A percentile compares a stretch with the other conserved stretches of the same genome.
These are phyloP conservation scores for Vaccinium darrowii DNA, from an alignment of 148 eudicot species.

Conservation along the genomic window DNA sequence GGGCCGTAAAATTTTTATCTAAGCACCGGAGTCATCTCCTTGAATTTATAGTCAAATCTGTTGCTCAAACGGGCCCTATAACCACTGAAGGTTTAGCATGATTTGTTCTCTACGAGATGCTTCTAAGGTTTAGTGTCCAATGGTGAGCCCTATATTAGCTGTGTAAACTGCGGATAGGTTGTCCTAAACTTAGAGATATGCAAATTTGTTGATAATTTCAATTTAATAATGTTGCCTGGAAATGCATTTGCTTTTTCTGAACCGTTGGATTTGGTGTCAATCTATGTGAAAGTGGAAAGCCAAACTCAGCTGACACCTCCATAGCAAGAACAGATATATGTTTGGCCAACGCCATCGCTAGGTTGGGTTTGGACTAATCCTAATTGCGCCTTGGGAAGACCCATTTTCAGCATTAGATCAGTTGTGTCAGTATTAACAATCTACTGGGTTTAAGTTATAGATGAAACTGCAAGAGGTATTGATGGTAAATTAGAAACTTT, in stretches of 20 bases:
- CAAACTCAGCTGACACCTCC: background rate
- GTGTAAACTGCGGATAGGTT: background rate
- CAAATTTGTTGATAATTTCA: background rate
- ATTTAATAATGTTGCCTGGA: background rate
- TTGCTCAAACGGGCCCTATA: background rate
- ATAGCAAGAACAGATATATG: background rate
- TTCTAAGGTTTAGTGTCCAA: background rate
- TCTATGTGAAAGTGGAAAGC: background rate
- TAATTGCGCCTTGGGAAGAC: background rate
- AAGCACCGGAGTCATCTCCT: background rate
- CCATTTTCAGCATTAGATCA: background rate
- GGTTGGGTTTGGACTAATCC: background rate
- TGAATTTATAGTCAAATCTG: background rate
- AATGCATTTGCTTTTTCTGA: background rate
- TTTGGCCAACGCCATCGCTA: background rate
- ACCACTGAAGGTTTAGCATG: background rate
- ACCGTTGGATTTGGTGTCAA: background rate
- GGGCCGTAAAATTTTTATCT: background rate
- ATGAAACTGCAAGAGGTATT: background rate
- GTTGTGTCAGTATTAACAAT: background rate
- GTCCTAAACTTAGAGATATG: background rate
- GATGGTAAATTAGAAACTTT: background rate
- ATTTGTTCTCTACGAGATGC: constrained; percentile 6
- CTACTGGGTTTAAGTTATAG: background rate
- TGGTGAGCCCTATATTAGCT: background rate